Percentiles rank a stretch among this genome's conserved stretches.
These are phyloP conservation scores for Sporothrix pseudoabietina DNA, from an alignment of 2,329 filamentous ascomycete genomes.

Conservation along the genomic window DNA sequence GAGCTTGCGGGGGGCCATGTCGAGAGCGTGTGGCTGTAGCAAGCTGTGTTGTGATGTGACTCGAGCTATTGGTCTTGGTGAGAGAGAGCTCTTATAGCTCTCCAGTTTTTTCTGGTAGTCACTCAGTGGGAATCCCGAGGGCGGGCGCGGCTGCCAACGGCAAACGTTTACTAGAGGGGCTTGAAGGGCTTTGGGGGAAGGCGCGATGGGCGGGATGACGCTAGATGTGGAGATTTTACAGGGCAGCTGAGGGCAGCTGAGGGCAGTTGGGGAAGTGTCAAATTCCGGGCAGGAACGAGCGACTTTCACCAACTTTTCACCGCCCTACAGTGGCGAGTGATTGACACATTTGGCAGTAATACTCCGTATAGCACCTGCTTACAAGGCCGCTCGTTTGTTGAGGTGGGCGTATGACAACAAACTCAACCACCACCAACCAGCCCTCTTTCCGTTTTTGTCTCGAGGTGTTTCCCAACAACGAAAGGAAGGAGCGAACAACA, in stretches of 20 bases:
- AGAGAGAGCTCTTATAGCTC: not conserved
- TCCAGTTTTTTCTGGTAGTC: conserved; percentile 1
- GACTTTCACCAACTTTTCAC: not conserved
- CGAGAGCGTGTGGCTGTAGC: not conserved
- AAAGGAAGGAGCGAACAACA: not conserved
- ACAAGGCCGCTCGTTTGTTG: conserved; percentile 12
- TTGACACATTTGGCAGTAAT: not conserved
- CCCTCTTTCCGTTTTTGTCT: conserved; percentile 7
- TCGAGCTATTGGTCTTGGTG: not conserved
- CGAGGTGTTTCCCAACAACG: not conserved
- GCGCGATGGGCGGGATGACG: conserved; percentile 18
- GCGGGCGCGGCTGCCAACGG: conserved; percentile 22
- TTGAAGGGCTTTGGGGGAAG: not conserved
- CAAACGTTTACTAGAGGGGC: not conserved
- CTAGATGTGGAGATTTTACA: conserved; percentile 3
- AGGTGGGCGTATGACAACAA: conserved; percentile 9
- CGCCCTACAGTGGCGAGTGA: conserved; percentile 17
- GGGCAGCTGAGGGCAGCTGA: not conserved
- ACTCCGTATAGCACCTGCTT: not conserved
- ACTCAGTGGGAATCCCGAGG: not conserved
- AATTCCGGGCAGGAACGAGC: not conserved
- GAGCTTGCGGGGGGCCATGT: conserved; percentile 69
- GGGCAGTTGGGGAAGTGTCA: not conserved
- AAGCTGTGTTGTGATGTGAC: not conserved
- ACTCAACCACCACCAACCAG: not conserved